A percentile compares a stretch with the other conserved stretches of the same genome.
Conservation (phyloP, 1,284 basidiomycete species). For the Cryptococcus jaspeensis region DNA sequence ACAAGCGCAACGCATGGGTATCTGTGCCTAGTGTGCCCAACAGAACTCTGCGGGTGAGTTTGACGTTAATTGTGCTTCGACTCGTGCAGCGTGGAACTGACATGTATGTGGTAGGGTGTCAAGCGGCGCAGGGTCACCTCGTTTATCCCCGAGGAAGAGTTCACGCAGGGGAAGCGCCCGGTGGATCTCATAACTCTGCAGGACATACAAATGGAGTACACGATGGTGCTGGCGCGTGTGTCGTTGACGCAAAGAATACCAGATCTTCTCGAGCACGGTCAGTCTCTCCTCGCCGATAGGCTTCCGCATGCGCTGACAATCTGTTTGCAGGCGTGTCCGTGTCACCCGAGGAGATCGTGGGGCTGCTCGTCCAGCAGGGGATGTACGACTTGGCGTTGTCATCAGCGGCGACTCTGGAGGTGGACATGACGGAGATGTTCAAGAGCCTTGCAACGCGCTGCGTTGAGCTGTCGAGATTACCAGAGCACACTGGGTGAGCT, state of each 20-base stretch:
- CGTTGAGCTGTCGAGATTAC: constrained; percentile 64
- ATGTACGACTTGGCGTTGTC: constrained; percentile 77
- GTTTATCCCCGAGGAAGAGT: constrained; percentile 74
- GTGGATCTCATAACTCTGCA: constrained; percentile 74
- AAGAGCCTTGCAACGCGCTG: constrained; percentile 74
- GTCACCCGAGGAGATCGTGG: constrained; percentile 70
- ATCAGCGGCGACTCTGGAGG: constrained; percentile 69
- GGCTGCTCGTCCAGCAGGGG: constrained; percentile 74
- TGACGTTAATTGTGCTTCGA: not conserved
- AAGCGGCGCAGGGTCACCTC: constrained; percentile 71
- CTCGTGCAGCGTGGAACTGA: constrained; percentile 3
- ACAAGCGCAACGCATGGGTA: constrained; percentile 81
- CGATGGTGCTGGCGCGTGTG: constrained; percentile 73
- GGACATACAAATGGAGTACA: constrained; percentile 83
- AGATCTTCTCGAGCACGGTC: constrained; percentile 56
- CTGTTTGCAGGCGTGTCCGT: constrained; percentile 60
- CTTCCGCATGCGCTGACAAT: not conserved
- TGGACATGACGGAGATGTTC: constrained; percentile 87
- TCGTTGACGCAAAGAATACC: constrained; percentile 67
- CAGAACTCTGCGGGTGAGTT: constrained; percentile 11
- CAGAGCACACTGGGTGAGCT: constrained; percentile 48
- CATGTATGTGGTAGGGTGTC: constrained; percentile 41
- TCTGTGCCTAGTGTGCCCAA: constrained; percentile 54
- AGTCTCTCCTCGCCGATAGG: constrained; percentile 36
- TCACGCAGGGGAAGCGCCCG: constrained; percentile 59